A percentile compares a stretch with the other conserved stretches of the same genome.
Evolutionary conservation across 1,139 yeast species (phyloP).

Genomic region (Trichomonascaceae sp.): DNA sequence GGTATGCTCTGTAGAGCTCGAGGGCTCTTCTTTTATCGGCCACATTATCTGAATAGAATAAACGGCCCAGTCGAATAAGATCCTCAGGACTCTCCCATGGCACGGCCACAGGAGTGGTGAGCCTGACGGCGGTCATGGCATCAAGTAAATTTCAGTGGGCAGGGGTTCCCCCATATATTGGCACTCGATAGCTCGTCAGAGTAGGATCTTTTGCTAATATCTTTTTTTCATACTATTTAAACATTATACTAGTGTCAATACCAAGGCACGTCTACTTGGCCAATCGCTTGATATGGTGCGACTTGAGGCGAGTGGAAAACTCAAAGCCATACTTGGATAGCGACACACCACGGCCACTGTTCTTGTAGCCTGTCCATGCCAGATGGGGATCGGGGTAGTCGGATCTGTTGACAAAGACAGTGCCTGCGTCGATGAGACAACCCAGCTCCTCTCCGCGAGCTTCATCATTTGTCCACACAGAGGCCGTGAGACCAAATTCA

Average conservation of each 20-base stretch:
- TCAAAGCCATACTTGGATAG: constrained; percentile 24
- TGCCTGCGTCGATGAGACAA: constrained; percentile 65
- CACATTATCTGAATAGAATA: not conserved
- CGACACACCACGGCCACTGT: constrained; percentile 62
- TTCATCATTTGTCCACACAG: constrained; percentile 40
- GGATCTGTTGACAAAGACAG: constrained; percentile 75
- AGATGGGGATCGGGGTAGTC: constrained; percentile 67
- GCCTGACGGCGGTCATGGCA: too few species aligned
- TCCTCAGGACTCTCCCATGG: too few species aligned
- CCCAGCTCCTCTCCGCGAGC: constrained; percentile 46
- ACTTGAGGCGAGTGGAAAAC: constrained; percentile 24
- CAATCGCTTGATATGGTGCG: constrained; percentile 27
- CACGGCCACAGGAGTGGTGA: too few species aligned
- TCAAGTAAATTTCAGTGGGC: too few species aligned
- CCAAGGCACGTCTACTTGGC: too few species aligned
- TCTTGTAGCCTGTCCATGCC: constrained; percentile 76
- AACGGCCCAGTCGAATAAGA: not conserved
- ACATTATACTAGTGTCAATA: too few species aligned
- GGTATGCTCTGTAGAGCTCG: not conserved
- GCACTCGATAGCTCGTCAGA: too few species aligned
- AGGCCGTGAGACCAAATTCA: constrained; percentile 38
- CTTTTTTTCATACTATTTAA: too few species aligned
- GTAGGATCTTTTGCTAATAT: too few species aligned
- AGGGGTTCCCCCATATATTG: too few species aligned
- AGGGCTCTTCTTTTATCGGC: not conserved